Evolutionary conservation across 2,329 filamentous ascomycete species (phyloP).

Genomic region (Graphilbum sp.): DNA sequence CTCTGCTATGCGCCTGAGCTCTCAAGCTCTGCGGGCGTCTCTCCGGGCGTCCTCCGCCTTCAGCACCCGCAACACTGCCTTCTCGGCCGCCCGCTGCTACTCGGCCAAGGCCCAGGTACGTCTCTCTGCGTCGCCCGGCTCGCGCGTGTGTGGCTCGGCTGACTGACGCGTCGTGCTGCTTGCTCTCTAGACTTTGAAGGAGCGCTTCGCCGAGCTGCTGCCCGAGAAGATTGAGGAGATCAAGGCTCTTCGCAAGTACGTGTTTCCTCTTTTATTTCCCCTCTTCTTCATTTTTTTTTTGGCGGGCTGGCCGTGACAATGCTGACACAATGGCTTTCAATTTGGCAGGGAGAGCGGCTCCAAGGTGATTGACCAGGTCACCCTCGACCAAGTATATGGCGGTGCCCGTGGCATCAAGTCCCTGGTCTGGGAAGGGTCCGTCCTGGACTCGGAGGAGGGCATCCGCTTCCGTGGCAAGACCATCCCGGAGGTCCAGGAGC

Average conservation of each 20-base stretch:
- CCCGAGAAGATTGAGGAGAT: conserved; percentile 97
- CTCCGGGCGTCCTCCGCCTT: conserved; percentile 46
- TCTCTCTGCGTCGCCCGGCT: not conserved
- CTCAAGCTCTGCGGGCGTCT: conserved; percentile 66
- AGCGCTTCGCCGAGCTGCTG: conserved; percentile 90
- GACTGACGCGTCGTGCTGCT: conserved; percentile 1
- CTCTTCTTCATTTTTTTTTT: not conserved
- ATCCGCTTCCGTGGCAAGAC: conserved; percentile 99
- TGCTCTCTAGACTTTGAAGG: conserved; percentile 73
- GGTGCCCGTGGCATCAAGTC: conserved; percentile 98
- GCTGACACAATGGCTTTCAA: too few relatives aligned
- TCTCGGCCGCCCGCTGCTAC: conserved; percentile 78
- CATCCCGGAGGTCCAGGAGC: conserved; percentile 95
- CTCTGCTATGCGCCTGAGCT: conserved; percentile 65
- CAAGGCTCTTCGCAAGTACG: conserved; percentile 94
- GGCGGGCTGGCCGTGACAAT: not conserved
- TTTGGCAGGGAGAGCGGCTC: conserved; percentile 66
- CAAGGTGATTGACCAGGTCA: conserved; percentile 95
- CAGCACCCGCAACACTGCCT: conserved; percentile 52
- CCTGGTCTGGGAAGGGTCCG: conserved; percentile 96
- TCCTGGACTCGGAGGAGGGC: conserved; percentile 96
- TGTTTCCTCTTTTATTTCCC: conserved; percentile 8
- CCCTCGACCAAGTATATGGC: conserved; percentile 97
- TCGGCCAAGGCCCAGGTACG: conserved; percentile 78
- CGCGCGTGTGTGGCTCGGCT: not conserved